Percentiles rank a stretch among this genome's conserved stretches.
Conservation (phyloP, 805 yeast genomes). For the Jamesozyma hellenica region DNA sequence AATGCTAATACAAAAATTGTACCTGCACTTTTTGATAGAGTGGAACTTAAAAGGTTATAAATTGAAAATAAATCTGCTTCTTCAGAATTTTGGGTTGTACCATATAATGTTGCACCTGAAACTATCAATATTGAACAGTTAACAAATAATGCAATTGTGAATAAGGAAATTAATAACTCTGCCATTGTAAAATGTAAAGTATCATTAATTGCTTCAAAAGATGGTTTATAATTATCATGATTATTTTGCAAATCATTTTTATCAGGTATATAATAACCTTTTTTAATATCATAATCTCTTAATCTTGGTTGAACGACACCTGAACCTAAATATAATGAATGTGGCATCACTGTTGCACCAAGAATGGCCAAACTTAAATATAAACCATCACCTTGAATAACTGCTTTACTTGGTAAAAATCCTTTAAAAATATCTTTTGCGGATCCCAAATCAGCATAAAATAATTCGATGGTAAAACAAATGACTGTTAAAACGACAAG, state of each 20-base stretch:
- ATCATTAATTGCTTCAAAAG: constrained; percentile 69
- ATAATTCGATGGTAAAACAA: constrained; percentile 73
- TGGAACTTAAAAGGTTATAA: constrained; percentile 50
- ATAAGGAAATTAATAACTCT: constrained; percentile 70
- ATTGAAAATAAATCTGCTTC: constrained; percentile 81
- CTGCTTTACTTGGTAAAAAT: constrained; percentile 43
- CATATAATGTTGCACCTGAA: constrained; percentile 76
- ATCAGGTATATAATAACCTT: constrained; percentile 47
- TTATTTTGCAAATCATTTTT: constrained; percentile 29
- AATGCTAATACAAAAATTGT: constrained; percentile 77
- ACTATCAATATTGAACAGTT: constrained; percentile 83
- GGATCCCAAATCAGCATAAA: constrained; percentile 47
- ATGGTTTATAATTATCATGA: constrained; percentile 55
- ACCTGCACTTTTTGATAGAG: constrained; percentile 70
- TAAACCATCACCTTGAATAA: constrained; percentile 53
- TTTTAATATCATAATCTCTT: constrained; percentile 61
- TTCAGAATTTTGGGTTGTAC: constrained; percentile 44
- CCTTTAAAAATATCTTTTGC: constrained; percentile 61
- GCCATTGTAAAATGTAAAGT: constrained; percentile 75
- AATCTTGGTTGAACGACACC: constrained; percentile 82
- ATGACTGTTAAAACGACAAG: constrained; percentile 74
- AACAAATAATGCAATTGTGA: constrained; percentile 85
- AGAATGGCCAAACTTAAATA: constrained; percentile 75
- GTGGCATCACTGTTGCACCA: constrained; percentile 96
- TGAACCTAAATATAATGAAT: constrained; percentile 76